A percentile compares a stretch with the other conserved stretches of the same genome.
These are phyloP conservation scores for Carpinus fangiana DNA, from an alignment of 306 rosid genomes.

Conservation along the genomic window DNA sequence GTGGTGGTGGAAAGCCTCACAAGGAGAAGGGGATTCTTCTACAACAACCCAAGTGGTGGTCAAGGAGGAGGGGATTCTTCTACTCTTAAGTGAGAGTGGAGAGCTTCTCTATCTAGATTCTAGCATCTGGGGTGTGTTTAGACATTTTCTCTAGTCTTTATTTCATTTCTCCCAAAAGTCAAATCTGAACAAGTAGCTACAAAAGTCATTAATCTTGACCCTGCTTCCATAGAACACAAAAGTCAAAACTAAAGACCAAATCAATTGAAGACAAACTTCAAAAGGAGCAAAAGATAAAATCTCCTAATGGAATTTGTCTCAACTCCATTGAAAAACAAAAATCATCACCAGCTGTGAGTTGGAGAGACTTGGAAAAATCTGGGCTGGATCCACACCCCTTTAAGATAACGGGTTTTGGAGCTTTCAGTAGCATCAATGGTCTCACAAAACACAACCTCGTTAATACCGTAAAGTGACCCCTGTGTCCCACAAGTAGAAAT, in stretches of 20 bases:
- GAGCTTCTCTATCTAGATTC: no score
- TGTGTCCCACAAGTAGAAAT: conserved; percentile 23
- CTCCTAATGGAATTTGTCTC: background rate
- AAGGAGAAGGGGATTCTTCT: no score
- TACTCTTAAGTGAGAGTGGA: no score
- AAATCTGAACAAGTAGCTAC: no score
- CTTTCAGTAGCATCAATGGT: background rate
- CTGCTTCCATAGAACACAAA: background rate
- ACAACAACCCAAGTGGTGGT: no score
- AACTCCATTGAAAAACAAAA: no score
- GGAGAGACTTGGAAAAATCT: conserved; percentile 14
- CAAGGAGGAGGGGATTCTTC: no score
- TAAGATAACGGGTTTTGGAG: background rate
- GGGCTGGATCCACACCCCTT: conserved; percentile 47
- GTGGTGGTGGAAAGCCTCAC: no score
- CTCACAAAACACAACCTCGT: background rate
- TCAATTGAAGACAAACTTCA: background rate
- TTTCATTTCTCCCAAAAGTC: no score
- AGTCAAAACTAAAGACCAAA: background rate
- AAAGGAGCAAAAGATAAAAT: background rate
- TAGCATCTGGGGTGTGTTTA: no score
- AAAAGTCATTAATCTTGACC: no score
- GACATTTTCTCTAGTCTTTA: no score
- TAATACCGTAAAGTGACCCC: background rate
- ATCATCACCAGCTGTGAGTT: conserved; percentile 18